phyloP scores from a whole-genome alignment of 257 asterid genomes.

The Dorcoceras hygrometricum region DNA sequence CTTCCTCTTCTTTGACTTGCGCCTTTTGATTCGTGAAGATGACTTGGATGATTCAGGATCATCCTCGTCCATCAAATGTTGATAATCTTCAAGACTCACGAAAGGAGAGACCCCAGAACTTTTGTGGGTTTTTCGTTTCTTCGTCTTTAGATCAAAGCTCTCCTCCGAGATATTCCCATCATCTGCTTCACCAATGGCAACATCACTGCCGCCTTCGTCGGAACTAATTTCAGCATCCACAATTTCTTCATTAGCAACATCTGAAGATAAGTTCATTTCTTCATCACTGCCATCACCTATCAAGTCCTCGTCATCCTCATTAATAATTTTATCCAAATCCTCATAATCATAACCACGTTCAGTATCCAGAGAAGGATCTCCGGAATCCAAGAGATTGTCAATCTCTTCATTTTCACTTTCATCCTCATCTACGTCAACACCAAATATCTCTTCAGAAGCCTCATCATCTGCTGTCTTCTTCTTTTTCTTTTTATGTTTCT shows the following conservation, averaged over 20 bases:
- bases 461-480: constrained; percentile 64
- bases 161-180: constrained; percentile 43
- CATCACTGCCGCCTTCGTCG: constrained; percentile 33
- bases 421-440: constrained; percentile 49
- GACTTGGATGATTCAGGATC: constrained; percentile 18
- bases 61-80: constrained; percentile 53
- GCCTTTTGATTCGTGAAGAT: constrained; percentile 23
- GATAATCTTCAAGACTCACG: constrained; percentile 67
- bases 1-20: constrained; percentile 34
- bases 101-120: constrained; percentile 55
- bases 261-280: constrained; percentile 43
- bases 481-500: constrained; percentile 73
- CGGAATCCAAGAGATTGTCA: constrained; percentile 49
- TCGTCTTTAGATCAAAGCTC: constrained; percentile 20
- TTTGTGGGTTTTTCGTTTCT: constrained; percentile 39
- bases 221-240: constrained; percentile 31
- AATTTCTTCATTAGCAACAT: constrained; percentile 31
- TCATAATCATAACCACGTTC: constrained; percentile 62
- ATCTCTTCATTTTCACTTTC: constrained; percentile 67
- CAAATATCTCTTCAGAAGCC: constrained; percentile 66
- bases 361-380: constrained; percentile 32
- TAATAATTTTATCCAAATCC: constrained; percentile 56
- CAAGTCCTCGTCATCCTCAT: constrained; percentile 76
- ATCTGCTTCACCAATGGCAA: constrained; percentile 45
- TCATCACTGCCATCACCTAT: constrained; percentile 57